Conservation (phyloP, 331 rosid species). For the Acacia pycnantha region DNA sequence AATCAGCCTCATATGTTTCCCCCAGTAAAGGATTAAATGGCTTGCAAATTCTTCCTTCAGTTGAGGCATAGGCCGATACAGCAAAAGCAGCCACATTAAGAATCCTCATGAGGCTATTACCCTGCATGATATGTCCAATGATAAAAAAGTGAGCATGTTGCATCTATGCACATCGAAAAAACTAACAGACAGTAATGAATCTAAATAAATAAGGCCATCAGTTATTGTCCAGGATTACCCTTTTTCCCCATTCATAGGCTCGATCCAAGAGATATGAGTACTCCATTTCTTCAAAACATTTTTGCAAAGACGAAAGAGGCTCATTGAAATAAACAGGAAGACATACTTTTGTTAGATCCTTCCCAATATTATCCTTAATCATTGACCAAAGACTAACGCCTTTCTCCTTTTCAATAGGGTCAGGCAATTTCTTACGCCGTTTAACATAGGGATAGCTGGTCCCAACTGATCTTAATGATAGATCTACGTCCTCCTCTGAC, state of each 20-base stretch:
- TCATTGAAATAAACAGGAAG: slow-evolving; percentile 97
- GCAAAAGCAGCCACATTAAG: slow-evolving; percentile 99
- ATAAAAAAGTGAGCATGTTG: background rate
- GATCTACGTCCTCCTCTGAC: slow-evolving; percentile 70
- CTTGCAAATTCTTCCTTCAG: slow-evolving; percentile 92
- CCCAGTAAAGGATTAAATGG: slow-evolving; percentile 94
- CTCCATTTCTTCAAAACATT: slow-evolving; percentile 94
- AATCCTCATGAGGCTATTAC: slow-evolving; percentile 87
- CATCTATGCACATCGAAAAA: background rate
- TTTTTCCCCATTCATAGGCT: slow-evolving; percentile 94
- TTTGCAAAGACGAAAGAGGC: slow-evolving; percentile 93
- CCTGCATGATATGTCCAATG: slow-evolving; percentile 49
- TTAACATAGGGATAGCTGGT: slow-evolving; percentile 59
- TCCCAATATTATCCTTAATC: slow-evolving; percentile 97
- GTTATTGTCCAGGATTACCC: slow-evolving; percentile 49
- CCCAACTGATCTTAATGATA: slow-evolving; percentile 67
- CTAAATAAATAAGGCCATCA: background rate
- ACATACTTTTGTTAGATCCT: slow-evolving; percentile 93
- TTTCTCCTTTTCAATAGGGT: slow-evolving; percentile 92
- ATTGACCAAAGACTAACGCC: slow-evolving; percentile 97
- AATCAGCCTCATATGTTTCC: slow-evolving; percentile 94
- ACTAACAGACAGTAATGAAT: slow-evolving; percentile 10
- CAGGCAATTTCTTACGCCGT: slow-evolving; percentile 94
- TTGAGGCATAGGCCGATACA: slow-evolving; percentile 94
- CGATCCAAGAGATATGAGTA: slow-evolving; percentile 90